phyloP scores from a whole-genome alignment of 1,284 basidiomycete genomes.

The Rhodotorula sp. region DNA sequence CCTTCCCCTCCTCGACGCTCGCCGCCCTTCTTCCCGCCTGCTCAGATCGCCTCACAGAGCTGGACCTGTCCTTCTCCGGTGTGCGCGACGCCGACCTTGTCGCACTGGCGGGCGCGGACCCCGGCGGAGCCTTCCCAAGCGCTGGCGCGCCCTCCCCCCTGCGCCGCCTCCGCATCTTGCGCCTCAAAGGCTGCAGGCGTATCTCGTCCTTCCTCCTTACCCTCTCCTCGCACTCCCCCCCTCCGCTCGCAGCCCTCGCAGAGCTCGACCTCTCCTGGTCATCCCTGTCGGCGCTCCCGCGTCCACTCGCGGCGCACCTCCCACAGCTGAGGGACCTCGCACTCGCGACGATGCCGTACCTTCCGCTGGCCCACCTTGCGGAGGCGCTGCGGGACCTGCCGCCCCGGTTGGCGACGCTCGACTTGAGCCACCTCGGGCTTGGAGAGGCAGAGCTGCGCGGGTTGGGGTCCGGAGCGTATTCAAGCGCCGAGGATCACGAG shows the following conservation, averaged over 20 bases:
- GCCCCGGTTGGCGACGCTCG: background rate
- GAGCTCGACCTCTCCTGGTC: slow-evolving; percentile 22
- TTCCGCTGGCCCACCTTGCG: background rate
- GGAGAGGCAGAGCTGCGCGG: background rate
- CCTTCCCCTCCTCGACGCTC: background rate
- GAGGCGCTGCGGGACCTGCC: slow-evolving; percentile 2
- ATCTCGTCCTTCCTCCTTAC: background rate
- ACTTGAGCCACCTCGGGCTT: slow-evolving; percentile 18
- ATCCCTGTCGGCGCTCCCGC: slow-evolving; percentile 5
- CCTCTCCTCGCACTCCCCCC: background rate
- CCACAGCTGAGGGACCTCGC: background rate
- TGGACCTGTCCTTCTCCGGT: slow-evolving; percentile 10
- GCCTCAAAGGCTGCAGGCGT: background rate
- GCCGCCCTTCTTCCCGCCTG: background rate
- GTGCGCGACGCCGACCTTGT: slow-evolving; percentile 4
- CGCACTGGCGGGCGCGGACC: background rate
- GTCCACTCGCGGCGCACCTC: background rate
- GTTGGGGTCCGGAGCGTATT: background rate
- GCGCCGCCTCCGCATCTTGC: background rate
- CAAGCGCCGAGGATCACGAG: too few relatives aligned
- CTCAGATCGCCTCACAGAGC: background rate
- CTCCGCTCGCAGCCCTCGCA: background rate
- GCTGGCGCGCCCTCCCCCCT: background rate
- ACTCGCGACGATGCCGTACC: slow-evolving; percentile 3
- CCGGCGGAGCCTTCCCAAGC: background rate